Percentiles rank a stretch among this genome's conserved stretches.
These are phyloP conservation scores for Mycena haematopus DNA, from an alignment of 768 basidiomycete genomes.

Conservation along the genomic window DNA sequence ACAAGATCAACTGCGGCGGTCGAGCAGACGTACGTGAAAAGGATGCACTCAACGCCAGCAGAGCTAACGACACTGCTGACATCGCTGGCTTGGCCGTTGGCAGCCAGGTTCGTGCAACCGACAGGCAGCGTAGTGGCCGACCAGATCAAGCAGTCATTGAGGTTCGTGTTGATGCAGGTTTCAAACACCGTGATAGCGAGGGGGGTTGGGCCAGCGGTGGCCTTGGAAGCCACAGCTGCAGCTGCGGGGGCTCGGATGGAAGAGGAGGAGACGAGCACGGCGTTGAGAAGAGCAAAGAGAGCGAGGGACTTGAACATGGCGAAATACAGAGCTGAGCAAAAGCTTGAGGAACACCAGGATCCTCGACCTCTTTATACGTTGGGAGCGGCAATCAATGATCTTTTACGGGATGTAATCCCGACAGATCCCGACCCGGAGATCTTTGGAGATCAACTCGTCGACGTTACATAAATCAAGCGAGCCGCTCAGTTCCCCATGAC, in stretches of 20 bases:
- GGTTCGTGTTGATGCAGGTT: constrained; percentile 22
- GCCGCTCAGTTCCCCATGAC: too few relatives aligned
- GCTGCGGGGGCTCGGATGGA: constrained; percentile 4
- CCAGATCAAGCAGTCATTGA: constrained; percentile 25
- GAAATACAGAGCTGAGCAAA: not conserved
- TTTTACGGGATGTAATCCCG: too few relatives aligned
- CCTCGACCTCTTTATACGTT: too few relatives aligned
- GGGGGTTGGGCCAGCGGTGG: not conserved
- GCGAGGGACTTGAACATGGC: constrained; percentile 19
- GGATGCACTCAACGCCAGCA: constrained; percentile 22
- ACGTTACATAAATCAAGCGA: too few relatives aligned
- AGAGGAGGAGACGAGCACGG: constrained; percentile 18
- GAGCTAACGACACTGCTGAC: constrained; percentile 16
- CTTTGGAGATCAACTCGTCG: too few relatives aligned
- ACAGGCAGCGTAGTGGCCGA: constrained; percentile 26
- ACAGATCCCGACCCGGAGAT: too few relatives aligned
- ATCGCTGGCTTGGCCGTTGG: constrained; percentile 21
- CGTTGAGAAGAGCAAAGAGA: constrained; percentile 28
- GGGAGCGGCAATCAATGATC: too few relatives aligned
- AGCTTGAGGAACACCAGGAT: too few relatives aligned
- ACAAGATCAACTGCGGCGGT: not conserved
- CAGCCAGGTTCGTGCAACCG: constrained; percentile 24
- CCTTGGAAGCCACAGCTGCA: not conserved
- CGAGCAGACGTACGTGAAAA: constrained; percentile 23
- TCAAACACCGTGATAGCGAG: constrained; percentile 19